Conservation (phyloP, 2,329 filamentous ascomycete species). For the Whalleya microplaca region DNA sequence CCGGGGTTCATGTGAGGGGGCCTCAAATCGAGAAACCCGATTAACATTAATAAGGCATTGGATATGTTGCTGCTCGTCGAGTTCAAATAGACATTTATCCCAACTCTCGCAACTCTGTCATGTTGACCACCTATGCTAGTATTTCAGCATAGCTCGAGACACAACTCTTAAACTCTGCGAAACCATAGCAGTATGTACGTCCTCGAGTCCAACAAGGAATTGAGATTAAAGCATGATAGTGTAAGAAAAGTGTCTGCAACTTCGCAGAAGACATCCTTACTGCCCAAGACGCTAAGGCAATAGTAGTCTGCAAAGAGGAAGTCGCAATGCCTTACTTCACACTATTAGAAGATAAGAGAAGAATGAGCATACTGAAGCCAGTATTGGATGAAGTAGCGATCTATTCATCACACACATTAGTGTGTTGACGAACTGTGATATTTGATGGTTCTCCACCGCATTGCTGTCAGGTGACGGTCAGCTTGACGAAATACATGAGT, state of each 20-base stretch:
- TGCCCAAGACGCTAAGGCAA: not conserved
- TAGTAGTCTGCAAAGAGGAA: not conserved
- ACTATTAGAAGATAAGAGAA: not conserved
- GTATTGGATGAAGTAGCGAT: not conserved
- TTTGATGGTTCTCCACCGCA: constrained; percentile 2
- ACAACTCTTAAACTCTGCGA: not conserved
- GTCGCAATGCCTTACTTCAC: not conserved
- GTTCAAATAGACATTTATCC: not conserved
- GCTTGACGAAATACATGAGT: constrained; percentile 1
- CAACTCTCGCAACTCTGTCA: not conserved
- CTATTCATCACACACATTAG: constrained; percentile 19
- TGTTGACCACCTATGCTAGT: not conserved
- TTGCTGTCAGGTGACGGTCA: constrained; percentile 18
- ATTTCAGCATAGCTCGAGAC: not conserved
- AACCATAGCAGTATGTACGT: not conserved
- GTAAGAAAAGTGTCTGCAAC: not conserved
- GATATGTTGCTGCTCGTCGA: not conserved
- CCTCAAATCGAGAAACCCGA: not conserved
- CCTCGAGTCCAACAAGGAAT: not conserved
- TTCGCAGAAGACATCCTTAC: not conserved
- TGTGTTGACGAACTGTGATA: constrained; percentile 14
- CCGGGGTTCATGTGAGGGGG: constrained; percentile 4
- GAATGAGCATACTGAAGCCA: not conserved
- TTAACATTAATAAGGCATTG: not conserved
- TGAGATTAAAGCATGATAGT: not conserved